Conservation (phyloP, 176 grass and related monocot genomes). For the Panicum miliaceum region DNA sequence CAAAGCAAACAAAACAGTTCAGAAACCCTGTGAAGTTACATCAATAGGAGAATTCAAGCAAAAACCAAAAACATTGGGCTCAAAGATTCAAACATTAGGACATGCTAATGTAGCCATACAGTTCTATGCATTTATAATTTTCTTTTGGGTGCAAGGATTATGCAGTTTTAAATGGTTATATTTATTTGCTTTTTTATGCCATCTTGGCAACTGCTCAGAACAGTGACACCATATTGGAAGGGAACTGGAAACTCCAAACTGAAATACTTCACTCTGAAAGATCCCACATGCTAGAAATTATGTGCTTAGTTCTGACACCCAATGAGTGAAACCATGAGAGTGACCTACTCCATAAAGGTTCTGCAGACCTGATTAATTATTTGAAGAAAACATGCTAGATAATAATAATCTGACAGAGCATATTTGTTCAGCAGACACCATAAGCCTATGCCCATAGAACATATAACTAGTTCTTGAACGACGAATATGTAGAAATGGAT, state of each 20-base stretch:
- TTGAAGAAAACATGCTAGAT: slow-evolving; percentile 1
- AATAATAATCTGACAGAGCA: neutral
- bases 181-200: slow-evolving; percentile 32
- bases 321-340: neutral
- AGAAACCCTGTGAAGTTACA: neutral
- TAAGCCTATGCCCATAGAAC: slow-evolving; percentile 12
- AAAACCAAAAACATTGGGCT: too few species aligned
- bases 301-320: neutral
- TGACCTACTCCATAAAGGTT: slow-evolving; percentile 11
- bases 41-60: neutral
- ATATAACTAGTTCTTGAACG: slow-evolving; percentile 16
- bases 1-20: slow-evolving; percentile 21
- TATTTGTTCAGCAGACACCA: slow-evolving; percentile 14
- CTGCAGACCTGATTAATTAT: neutral
- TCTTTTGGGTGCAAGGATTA: neutral
- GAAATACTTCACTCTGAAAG: too few species aligned
- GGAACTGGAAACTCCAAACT: too few species aligned
- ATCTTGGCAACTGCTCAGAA: neutral
- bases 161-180: neutral
- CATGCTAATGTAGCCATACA: too few species aligned
- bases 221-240: too few species aligned
- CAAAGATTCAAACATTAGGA: too few species aligned
- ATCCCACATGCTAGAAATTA: too few species aligned
- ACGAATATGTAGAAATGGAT: slow-evolving; percentile 25
- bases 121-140: slow-evolving; percentile 17